Evolutionary conservation across 805 yeast genomes (phyloP), one percentile per base, ranked within the genome.

Genomic region (Suhomyces prunicola): DNA sequence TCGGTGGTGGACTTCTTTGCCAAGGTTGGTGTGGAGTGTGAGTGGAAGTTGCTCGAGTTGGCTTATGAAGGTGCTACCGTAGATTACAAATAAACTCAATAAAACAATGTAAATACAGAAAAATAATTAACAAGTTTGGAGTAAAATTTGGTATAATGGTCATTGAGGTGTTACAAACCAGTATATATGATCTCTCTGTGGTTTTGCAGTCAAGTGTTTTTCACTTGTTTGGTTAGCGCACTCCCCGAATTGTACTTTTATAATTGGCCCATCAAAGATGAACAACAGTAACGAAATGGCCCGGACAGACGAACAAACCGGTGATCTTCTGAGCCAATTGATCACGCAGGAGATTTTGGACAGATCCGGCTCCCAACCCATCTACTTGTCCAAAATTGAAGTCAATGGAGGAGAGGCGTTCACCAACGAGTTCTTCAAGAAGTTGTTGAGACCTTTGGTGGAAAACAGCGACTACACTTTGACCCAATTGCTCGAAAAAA

Each of bases 31-130:
- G 88, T 94, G 54, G 69, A 76, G 31, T 92, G 97, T 66, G 72
- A 79, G 31, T 92, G 97, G 96, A 84, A 87, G 67, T 71, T 94
- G 47, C 79, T 94, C 50, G 92, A 87, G 54, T 86, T 90, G 41
- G 97, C 98, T 2, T 77, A 83, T 61, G 96, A 90, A 13, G 99
- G 97, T 57, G 94, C 97, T 17, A 71, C 76, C 13, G 87, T 87
- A 9, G 64, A 64, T 40, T 44, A 52, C 36, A 35, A 33, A 6
- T 33, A 33, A 33, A n/a, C 6, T n/a, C 12, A 10, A 31, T 29
- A 29, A 12, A 5, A 3, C 5, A 29, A 29, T n/a, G 31, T 27
- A 27, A 31, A 31, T 31, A 31, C 36, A 31, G 26, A 24, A 29
- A 29, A 29, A 19, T 19, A 19, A n/a, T n/a, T n/a, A n/a, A n/a